Evolutionary conservation across 768 basidiomycete species (phyloP).

Genomic region (Leucocoprinus sp.): DNA sequence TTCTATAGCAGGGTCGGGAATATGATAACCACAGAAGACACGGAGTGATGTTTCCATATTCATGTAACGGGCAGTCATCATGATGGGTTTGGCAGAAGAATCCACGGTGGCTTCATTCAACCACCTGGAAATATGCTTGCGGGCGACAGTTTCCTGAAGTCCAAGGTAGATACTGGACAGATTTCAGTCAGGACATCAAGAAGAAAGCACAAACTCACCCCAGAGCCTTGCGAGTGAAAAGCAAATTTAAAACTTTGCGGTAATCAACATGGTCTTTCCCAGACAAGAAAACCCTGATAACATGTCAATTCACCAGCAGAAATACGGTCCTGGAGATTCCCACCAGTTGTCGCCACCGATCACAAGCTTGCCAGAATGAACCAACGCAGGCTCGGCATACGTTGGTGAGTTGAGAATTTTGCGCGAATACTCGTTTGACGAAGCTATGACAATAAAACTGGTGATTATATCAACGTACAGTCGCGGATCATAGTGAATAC

Average conservation of each 20-base stretch:
- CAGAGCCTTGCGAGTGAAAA: constrained; percentile 93
- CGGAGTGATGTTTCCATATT: constrained; percentile 97
- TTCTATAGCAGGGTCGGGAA: constrained; percentile 66
- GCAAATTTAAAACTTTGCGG: constrained; percentile 78
- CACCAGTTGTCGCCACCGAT: constrained; percentile 85
- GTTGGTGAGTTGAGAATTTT: constrained; percentile 94
- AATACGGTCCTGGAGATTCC: constrained; percentile 2
- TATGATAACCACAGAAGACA: constrained; percentile 91
- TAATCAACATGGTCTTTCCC: constrained; percentile 93
- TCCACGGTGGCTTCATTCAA: constrained; percentile 45
- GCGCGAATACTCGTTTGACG: constrained; percentile 85
- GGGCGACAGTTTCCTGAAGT: constrained; percentile 78
- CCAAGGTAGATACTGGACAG: constrained; percentile 64
- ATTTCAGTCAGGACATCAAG: constrained; percentile 1
- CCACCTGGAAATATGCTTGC: constrained; percentile 72
- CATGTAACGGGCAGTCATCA: constrained; percentile 86
- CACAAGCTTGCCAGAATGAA: constrained; percentile 83
- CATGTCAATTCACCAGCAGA: neutral
- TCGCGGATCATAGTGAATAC: neutral
- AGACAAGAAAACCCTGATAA: constrained; percentile 86
- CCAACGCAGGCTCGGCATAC: constrained; percentile 91
- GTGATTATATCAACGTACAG: neutral
- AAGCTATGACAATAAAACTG: constrained; percentile 98
- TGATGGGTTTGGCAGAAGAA: constrained; percentile 51
- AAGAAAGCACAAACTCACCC: constrained; percentile 42